Conservation (phyloP, 1,284 basidiomycete genomes). For the Ceratobasidium sp. region DNA sequence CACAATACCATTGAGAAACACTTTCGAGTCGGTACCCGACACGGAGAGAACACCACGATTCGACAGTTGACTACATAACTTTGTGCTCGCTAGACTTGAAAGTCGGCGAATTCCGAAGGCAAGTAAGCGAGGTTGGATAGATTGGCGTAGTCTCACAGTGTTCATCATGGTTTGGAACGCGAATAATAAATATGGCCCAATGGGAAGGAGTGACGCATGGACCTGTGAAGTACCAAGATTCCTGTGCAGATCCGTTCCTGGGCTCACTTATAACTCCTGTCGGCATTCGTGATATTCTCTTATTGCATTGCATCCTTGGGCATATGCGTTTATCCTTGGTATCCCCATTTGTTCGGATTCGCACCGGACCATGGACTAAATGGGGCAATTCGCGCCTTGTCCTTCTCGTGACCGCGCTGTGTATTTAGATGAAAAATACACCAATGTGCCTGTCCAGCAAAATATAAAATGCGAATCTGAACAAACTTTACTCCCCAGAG, state of each 20-base stretch:
- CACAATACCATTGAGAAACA: conserved; percentile 88
- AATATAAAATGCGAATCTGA: conserved; percentile 25
- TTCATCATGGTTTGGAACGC: conserved; percentile 5
- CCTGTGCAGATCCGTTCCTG: no score
- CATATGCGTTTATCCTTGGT: neutral
- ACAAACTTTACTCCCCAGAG: conserved; percentile 14
- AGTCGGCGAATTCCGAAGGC: neutral
- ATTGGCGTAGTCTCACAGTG: neutral
- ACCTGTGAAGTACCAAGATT: conserved; percentile 19
- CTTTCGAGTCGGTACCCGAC: conserved; percentile 76
- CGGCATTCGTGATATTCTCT: neutral
- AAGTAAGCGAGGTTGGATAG: neutral
- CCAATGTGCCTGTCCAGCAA: neutral
- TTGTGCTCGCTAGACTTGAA: conserved; percentile 1
- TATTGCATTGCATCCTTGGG: neutral
- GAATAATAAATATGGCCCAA: neutral
- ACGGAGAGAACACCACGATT: conserved; percentile 74
- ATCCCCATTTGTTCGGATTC: conserved; percentile 25
- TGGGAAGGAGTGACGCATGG: neutral
- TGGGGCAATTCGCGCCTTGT: conserved; percentile 13
- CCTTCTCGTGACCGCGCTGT: conserved; percentile 29
- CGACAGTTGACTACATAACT: conserved; percentile 51
- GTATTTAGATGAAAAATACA: neutral
- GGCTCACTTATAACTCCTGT: no score
- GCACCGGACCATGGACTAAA: conserved; percentile 11